Base-by-base conservation (phyloP, 2,329 filamentous ascomycete species). In the Arthrinium phaeospermum region DNA sequence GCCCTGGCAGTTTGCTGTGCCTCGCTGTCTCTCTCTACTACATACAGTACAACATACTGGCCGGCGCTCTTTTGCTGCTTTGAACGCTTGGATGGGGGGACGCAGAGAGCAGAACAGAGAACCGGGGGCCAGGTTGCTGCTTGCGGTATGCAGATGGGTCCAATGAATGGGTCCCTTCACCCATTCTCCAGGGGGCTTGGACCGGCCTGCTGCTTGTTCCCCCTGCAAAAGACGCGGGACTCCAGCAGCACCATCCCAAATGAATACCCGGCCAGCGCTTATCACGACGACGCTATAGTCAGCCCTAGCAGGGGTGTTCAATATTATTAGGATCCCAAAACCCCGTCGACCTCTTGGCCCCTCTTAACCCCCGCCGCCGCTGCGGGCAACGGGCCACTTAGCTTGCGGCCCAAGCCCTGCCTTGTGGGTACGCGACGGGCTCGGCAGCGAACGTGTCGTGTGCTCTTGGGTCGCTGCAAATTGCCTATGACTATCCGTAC, bases 321-420 rank as follows among this genome's bases (percentile, higher is more conserved):
- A 37, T 61, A 61, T 41, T 41, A 64, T 64, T 64, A 37, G 57
- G 57, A 64, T 64, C 57, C 57, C 27, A 24, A n/a, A 19, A 57
- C 30, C 27, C 27, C 51, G 34, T 27, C 51, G 27, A n/a, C 46
- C n/a, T 10, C 37, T 19, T 47, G 45, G 51, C 49, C 49, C n/a
- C 49, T 27, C 49, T 27, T 5, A 12, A 12, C 12, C 5, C 37
- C 37, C n/a, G n/a, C 37, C 37, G 8, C 45, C 46, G 46, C 46
- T 19, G 22, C n/a, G 22, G 57, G 19, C 53, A 30, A 61, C 30
- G 46, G 57, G 19, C 53, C 53, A 61, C 30, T 61, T 37, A 61
- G 30, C 16, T 61, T 2, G 14, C 30, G 12, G 53, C 30, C 30
- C 53, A 61, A 61, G 53, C 27, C 30, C 53, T 61, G 30, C 53